These are phyloP conservation scores for Metrosideros polymorpha DNA, from an alignment of 441 rosid species.

Conservation along the genomic window DNA sequence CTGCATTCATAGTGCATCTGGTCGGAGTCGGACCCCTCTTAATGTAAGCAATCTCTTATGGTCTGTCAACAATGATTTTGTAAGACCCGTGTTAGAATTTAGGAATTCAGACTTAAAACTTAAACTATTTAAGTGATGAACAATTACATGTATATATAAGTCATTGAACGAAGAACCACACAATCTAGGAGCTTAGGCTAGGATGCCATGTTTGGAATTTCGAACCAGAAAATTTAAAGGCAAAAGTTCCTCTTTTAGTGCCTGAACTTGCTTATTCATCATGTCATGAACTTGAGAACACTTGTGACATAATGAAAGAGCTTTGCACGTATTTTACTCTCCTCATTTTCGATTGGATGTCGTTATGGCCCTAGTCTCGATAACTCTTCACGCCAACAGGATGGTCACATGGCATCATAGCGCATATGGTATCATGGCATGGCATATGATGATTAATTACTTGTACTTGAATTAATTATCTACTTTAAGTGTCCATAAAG, in stretches of 20 bases:
- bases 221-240: neutral
- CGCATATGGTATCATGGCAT: neutral
- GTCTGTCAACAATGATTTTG: neutral
- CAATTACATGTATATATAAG: neutral
- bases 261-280: neutral
- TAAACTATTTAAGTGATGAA: neutral
- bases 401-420: neutral
- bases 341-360: neutral
- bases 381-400: neutral
- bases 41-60: neutral
- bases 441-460: neutral
- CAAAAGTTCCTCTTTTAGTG: neutral
- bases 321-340: neutral
- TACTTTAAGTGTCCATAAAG: neutral
- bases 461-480: neutral
- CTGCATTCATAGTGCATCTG: neutral
- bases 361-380: neutral
- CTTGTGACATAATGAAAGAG: neutral
- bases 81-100: neutral
- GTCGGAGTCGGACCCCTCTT: neutral
- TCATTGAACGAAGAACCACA: neutral
- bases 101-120: neutral
- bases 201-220: neutral
- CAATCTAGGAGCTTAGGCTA: neutral
- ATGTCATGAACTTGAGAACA: neutral